A percentile compares a stretch with the other conserved stretches of the same genome.
phyloP scores from a whole-genome alignment of 1,139 yeast genomes.

The Pneumocystis wakefieldiae region DNA sequence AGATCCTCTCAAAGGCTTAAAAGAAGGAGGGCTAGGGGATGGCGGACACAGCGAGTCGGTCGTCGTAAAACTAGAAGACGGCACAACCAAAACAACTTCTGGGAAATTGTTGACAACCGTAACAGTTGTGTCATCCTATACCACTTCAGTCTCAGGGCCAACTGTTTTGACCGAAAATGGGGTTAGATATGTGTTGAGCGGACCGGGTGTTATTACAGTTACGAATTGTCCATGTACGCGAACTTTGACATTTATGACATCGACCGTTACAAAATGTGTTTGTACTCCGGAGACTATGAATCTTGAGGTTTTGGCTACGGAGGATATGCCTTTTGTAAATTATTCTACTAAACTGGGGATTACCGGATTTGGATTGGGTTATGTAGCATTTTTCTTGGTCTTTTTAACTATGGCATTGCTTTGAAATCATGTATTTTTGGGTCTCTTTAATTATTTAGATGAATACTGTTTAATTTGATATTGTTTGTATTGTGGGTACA shows the following conservation, averaged over 20 bases:
- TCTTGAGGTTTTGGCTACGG: background rate
- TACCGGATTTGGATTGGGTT: background rate
- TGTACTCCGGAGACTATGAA: background rate
- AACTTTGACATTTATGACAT: background rate
- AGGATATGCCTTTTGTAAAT: background rate
- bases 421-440: too few relatives aligned
- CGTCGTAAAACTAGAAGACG: background rate
- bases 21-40: background rate
- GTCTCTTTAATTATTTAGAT: too few relatives aligned
- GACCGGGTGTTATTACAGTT: background rate
- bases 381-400: background rate
- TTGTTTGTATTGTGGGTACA: too few relatives aligned
- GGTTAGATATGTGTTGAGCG: background rate
- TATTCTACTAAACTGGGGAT: too few relatives aligned
- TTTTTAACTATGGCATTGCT: background rate
- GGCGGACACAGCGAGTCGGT: too few relatives aligned
- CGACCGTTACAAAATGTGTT: background rate
- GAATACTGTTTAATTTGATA: too few relatives aligned
- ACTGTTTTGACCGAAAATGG: background rate
- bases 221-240: background rate
- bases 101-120: background rate
- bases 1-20: background rate
- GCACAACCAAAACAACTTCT: background rate
- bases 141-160: background rate
- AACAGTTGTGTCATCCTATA: background rate